These are phyloP conservation scores for Salicornia ramosissima DNA, from an alignment of 148 eudicot genomes.

Conservation along the genomic window DNA sequence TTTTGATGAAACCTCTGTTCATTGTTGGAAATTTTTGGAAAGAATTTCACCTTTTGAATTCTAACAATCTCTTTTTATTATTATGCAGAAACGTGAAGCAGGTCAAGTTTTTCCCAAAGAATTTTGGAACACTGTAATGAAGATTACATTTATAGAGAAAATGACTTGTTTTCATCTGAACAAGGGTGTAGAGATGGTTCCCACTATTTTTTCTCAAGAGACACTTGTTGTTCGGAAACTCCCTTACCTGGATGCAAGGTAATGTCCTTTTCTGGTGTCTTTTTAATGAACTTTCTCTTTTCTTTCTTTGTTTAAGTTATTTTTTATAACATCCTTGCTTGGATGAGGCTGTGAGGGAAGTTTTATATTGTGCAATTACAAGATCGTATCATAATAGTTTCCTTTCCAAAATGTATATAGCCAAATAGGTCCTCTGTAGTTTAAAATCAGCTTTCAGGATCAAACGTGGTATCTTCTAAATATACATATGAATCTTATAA, in stretches of 20 bases:
- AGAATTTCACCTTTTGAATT: not conserved
- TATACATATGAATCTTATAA: not conserved
- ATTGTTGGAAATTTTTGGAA: not conserved
- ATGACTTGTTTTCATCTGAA: slow-evolving; percentile 11
- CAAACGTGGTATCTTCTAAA: not conserved
- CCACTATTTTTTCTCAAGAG: slow-evolving; percentile 17
- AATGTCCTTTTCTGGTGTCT: not conserved
- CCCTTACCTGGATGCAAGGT: slow-evolving; percentile 10
- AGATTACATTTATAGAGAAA: not conserved
- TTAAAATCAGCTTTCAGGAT: not conserved
- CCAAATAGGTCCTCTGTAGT: not conserved
- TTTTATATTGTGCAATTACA: not conserved
- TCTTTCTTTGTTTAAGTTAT: not conserved
- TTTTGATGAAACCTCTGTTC: too few species aligned
- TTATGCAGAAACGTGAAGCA: slow-evolving; percentile 15
- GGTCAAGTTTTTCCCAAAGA: not conserved
- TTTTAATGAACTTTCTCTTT: not conserved
- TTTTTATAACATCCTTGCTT: not conserved
- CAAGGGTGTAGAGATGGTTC: slow-evolving; percentile 26
- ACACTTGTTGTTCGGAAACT: slow-evolving; percentile 26
- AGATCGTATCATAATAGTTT: not conserved
- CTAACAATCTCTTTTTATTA: not conserved
- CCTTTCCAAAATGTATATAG: not conserved
- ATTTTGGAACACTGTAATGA: not conserved
- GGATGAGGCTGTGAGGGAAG: not conserved